A percentile compares a stretch with the other conserved stretches of the same genome.
These are phyloP conservation scores for Leccinum subspadiceum DNA, from an alignment of 1,284 basidiomycete species.

Conservation along the genomic window DNA sequence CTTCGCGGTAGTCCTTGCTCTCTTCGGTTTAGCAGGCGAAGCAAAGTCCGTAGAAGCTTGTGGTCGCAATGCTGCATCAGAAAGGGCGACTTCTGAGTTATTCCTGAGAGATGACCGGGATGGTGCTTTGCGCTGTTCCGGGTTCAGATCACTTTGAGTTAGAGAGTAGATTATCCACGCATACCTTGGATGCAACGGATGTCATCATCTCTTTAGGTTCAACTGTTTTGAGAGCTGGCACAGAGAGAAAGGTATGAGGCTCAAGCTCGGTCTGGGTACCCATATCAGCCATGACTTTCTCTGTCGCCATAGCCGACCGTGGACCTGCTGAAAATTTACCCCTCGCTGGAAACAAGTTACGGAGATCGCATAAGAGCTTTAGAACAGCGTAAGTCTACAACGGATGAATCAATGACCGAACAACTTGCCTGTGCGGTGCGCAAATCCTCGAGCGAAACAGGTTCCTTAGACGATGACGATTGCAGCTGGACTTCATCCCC, in stretches of 20 bases:
- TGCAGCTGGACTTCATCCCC: constrained; percentile 40
- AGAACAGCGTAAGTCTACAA: constrained; percentile 13
- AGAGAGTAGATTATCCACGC: not conserved
- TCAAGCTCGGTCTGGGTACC: constrained; percentile 31
- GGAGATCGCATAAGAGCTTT: constrained; percentile 34
- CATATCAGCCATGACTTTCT: constrained; percentile 21
- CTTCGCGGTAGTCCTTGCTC: constrained; percentile 26
- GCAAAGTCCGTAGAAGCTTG: constrained; percentile 21
- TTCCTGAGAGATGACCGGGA: constrained; percentile 20
- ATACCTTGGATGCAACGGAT: constrained; percentile 20
- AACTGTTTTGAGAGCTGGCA: constrained; percentile 9
- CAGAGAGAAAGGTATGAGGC: constrained; percentile 2
- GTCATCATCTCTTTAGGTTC: constrained; percentile 22
- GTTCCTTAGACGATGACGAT: constrained; percentile 17
- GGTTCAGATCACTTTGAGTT: constrained; percentile 4
- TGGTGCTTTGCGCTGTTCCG: constrained; percentile 30
- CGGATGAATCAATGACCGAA: not conserved
- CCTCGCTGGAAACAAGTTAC: constrained; percentile 10
- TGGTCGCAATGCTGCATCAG: constrained; percentile 12
- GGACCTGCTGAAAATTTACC: constrained; percentile 1
- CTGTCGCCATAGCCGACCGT: not conserved
- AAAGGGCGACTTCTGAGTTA: constrained; percentile 15
- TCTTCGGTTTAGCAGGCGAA: constrained; percentile 32
- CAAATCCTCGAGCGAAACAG: constrained; percentile 40
- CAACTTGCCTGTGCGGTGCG: constrained; percentile 37